These are phyloP conservation scores for Russula sp. DNA, from an alignment of 768 basidiomycete genomes.

Conservation along the genomic window DNA sequence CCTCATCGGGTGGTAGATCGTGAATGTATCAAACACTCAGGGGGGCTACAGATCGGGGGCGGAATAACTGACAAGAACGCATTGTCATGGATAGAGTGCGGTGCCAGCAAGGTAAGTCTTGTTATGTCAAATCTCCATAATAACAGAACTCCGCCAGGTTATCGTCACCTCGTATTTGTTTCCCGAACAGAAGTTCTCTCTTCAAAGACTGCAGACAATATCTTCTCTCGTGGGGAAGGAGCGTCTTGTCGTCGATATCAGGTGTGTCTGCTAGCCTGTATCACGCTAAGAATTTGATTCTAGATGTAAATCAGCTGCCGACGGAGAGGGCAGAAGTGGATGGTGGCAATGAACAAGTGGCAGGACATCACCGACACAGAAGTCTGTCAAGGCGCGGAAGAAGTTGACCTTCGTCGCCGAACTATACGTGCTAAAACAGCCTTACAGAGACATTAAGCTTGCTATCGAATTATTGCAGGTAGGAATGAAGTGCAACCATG, in stretches of 20 bases:
- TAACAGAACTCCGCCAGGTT: conserved; percentile 50
- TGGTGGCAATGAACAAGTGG: conserved; percentile 99
- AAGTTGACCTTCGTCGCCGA: not conserved
- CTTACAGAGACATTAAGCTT: conserved; percentile 68
- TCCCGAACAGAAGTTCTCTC: conserved; percentile 73
- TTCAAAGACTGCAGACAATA: conserved; percentile 63
- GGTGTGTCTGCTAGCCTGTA: conserved; percentile 46
- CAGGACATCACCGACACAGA: conserved; percentile 94
- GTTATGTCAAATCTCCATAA: conserved; percentile 7
- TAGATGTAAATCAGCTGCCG: conserved; percentile 64
- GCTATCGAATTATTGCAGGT: conserved; percentile 83
- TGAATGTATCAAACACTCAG: conserved; percentile 7
- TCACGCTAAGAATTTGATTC: not conserved
- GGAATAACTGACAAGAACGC: conserved; percentile 86
- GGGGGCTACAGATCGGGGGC: conserved; percentile 85
- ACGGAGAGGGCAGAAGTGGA: conserved; percentile 70
- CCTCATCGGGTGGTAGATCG: not conserved
- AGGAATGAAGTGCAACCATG: conserved; percentile 16
- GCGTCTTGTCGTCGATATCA: conserved; percentile 90
- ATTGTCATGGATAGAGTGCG: conserved; percentile 75
- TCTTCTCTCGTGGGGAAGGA: conserved; percentile 72
- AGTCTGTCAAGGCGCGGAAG: conserved; percentile 66
- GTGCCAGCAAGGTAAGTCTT: conserved; percentile 76
- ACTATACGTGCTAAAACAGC: not conserved
- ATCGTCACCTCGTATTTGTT: conserved; percentile 98